phyloP scores from a whole-genome alignment of 164 flowering plant species.

The Berberis thunbergii region DNA sequence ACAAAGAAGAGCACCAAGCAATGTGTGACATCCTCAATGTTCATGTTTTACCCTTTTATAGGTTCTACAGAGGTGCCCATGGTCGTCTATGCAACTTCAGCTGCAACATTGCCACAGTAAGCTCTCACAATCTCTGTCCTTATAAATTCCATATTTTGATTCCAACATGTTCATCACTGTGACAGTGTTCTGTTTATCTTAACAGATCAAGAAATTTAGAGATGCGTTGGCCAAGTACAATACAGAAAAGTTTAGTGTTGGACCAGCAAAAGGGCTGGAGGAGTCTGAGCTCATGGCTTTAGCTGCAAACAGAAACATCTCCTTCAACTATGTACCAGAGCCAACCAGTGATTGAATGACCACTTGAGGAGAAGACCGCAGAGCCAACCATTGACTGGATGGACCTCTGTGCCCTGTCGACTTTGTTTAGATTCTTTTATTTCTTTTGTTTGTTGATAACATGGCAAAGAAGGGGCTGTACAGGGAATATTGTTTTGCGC shows the following conservation, averaged over 20 bases:
- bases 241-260: constrained; percentile 59
- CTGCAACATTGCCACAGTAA: constrained; percentile 86
- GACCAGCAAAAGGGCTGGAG: constrained; percentile 65
- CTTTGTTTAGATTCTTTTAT: too few relatives aligned
- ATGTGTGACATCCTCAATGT: constrained; percentile 80
- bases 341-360: constrained; percentile 8
- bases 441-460: too few relatives aligned
- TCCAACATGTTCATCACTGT: background rate
- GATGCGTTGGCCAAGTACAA: constrained; percentile 70
- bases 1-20: constrained; percentile 78
- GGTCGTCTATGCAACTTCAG: constrained; percentile 91
- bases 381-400: background rate
- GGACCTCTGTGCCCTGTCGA: background rate
- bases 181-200: background rate
- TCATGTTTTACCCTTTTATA: constrained; percentile 84
- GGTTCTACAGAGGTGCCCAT: constrained; percentile 79
- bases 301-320: constrained; percentile 63
- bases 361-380: background rate
- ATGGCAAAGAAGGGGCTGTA: too few relatives aligned
- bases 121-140: constrained; percentile 12
- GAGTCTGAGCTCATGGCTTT: constrained; percentile 70
- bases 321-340: constrained; percentile 44
- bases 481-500: too few relatives aligned
- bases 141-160: background rate
- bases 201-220: constrained; percentile 74